phyloP scores from a whole-genome alignment of 306 rosid genomes.

The Ziziphus jujuba region DNA sequence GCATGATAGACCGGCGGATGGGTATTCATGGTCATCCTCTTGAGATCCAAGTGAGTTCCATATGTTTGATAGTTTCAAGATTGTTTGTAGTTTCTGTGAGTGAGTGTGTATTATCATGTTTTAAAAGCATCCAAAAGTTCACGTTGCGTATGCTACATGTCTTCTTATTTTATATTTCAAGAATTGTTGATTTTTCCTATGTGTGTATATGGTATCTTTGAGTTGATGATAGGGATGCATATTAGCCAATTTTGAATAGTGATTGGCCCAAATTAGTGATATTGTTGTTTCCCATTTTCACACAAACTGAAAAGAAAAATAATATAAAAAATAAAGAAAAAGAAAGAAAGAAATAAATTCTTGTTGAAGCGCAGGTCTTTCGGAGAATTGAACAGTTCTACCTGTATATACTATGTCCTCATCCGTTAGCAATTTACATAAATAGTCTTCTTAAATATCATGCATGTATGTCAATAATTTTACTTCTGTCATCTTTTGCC shows the following conservation, averaged over 20 bases:
- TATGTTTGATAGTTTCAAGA: background rate
- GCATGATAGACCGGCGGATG: conserved; percentile 99
- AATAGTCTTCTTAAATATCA: background rate
- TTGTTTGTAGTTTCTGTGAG: background rate
- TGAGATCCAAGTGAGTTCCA: conserved; percentile 83
- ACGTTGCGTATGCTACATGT: background rate
- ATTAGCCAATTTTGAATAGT: background rate
- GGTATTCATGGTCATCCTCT: conserved; percentile 99
- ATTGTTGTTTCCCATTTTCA: conserved; percentile 6
- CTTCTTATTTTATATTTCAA: background rate
- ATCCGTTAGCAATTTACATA: too few relatives aligned
- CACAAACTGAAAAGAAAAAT: background rate
- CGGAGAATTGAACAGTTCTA: background rate
- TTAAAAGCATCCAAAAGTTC: background rate
- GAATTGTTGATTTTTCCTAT: background rate
- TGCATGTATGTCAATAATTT: background rate
- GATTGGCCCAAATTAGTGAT: background rate
- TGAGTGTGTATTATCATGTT: background rate
- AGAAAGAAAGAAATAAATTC: too few relatives aligned
- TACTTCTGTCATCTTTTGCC: background rate
- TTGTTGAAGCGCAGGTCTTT: background rate
- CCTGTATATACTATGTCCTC: too few relatives aligned
- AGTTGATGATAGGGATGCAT: conserved; percentile 1
- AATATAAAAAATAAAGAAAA: too few relatives aligned
- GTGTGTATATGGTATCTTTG: background rate